These are phyloP conservation scores for Fusarium pilosicola DNA, from an alignment of 2,329 filamentous ascomycete genomes.

Conservation along the genomic window DNA sequence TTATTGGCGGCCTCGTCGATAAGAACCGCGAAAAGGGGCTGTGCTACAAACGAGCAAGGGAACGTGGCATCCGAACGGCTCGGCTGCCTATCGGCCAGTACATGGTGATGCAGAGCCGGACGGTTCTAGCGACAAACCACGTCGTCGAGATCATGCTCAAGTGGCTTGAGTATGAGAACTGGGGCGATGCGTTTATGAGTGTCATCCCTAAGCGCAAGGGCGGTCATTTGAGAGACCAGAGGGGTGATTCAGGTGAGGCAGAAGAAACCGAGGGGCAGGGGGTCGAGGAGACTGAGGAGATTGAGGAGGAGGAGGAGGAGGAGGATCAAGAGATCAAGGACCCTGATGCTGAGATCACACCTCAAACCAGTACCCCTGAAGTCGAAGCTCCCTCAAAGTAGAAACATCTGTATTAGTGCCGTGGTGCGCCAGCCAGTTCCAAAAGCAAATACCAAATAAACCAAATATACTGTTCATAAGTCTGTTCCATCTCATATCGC, in stretches of 20 bases:
- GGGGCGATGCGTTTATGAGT: slow-evolving; percentile 87
- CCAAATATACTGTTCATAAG: slow-evolving; percentile 33
- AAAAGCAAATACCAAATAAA: slow-evolving; percentile 29
- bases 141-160: slow-evolving; percentile 96
- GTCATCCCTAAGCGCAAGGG: slow-evolving; percentile 94
- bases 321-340: slow-evolving; percentile 46
- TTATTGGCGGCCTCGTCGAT: slow-evolving; percentile 94
- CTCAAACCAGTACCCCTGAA: slow-evolving; percentile 5
- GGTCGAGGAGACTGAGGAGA: slow-evolving; percentile 45
- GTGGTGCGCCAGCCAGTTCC: slow-evolving; percentile 31
- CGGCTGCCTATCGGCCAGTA: slow-evolving; percentile 95
- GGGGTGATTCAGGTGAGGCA: slow-evolving; percentile 34
- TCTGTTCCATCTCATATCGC: slow-evolving; percentile 10
- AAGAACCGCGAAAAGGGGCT: slow-evolving; percentile 96
- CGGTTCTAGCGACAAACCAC: slow-evolving; percentile 92
- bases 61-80: slow-evolving; percentile 83
- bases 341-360: not conserved
- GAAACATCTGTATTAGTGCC: slow-evolving; percentile 28
- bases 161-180: slow-evolving; percentile 91
- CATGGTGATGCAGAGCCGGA: slow-evolving; percentile 87
- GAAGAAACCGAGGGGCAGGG: slow-evolving; percentile 38
- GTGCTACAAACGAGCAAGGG: slow-evolving; percentile 83
- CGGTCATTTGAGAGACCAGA: slow-evolving; percentile 68
- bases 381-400: slow-evolving; percentile 21
- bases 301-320: too few species aligned